Evolutionary conservation across 768 basidiomycete species (phyloP).

Genomic region (Boletus rubroflammeus): DNA sequence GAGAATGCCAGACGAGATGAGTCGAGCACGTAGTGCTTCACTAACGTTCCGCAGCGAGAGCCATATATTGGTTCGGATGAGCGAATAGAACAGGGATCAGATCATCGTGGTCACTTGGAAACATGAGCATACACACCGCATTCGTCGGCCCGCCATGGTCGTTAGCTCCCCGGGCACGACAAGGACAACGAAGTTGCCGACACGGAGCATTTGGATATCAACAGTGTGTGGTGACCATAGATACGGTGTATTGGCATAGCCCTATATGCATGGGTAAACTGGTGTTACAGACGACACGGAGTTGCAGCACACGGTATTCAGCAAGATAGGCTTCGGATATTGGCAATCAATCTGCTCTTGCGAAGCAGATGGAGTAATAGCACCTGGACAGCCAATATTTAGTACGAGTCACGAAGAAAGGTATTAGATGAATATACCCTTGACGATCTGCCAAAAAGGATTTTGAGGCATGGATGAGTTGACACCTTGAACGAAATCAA

Average conservation of each 20-base stretch:
- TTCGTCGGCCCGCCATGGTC: constrained; percentile 76
- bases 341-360: constrained; percentile 67
- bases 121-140: constrained; percentile 48
- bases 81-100: constrained; percentile 3
- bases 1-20: constrained; percentile 61
- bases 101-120: not conserved
- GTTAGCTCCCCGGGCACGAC: constrained; percentile 78
- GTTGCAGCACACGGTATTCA: constrained; percentile 47
- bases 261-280: constrained; percentile 38
- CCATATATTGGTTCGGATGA: not conserved
- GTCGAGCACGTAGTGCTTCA: constrained; percentile 59
- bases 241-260: constrained; percentile 64
- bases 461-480: constrained; percentile 64
- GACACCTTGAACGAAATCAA: constrained; percentile 74
- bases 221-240: constrained; percentile 73
- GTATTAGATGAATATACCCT: constrained; percentile 36
- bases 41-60: constrained; percentile 32
- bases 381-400: not conserved
- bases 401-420: not conserved
- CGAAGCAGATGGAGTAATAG: constrained; percentile 61
- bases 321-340: constrained; percentile 70
- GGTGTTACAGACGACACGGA: not conserved
- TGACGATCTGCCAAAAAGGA: constrained; percentile 79
- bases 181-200: constrained; percentile 73
- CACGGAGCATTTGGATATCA: constrained; percentile 72